Percentiles rank a stretch among this genome's conserved stretches.
Conservation (phyloP, 306 rosid genomes). For the Lathyrus tuberosus region DNA sequence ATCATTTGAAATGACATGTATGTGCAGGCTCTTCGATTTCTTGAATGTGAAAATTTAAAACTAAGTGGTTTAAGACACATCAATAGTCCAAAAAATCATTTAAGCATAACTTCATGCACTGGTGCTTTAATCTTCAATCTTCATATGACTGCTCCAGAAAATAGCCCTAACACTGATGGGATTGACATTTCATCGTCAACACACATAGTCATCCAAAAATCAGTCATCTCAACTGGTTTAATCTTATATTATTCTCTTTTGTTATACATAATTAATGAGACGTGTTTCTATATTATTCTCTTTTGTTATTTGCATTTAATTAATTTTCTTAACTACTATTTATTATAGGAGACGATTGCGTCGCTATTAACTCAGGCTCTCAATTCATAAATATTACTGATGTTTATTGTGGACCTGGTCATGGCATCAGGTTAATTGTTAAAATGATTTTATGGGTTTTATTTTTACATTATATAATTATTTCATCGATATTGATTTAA, state of each 20-base stretch:
- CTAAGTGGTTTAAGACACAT: constrained; percentile 19
- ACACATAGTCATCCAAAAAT: constrained; percentile 25
- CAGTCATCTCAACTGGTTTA: constrained; percentile 43
- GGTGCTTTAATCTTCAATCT: constrained; percentile 15
- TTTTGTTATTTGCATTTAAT: neutral
- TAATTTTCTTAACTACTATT: neutral
- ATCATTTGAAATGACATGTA: too few relatives aligned
- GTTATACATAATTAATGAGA: too few relatives aligned
- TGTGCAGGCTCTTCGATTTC: constrained; percentile 43
- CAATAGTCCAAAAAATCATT: constrained; percentile 46
- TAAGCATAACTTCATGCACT: constrained; percentile 34
- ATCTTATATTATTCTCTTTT: neutral
- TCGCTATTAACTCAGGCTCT: constrained; percentile 49
- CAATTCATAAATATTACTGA: constrained; percentile 42
- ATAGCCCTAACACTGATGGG: constrained; percentile 68
- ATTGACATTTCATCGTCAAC: constrained; percentile 30
- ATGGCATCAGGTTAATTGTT: constrained; percentile 52
- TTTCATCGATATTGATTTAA: too few relatives aligned
- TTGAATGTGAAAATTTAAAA: constrained; percentile 33
- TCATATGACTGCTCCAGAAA: constrained; percentile 42
- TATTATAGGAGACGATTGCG: constrained; percentile 57
- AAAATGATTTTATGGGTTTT: neutral
- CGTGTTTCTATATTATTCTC: too few relatives aligned
- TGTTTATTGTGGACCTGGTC: constrained; percentile 63
- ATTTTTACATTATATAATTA: too few relatives aligned